phyloP scores from a whole-genome alignment of 73 alveolate species.

The Tetrahymena elliotti region DNA sequence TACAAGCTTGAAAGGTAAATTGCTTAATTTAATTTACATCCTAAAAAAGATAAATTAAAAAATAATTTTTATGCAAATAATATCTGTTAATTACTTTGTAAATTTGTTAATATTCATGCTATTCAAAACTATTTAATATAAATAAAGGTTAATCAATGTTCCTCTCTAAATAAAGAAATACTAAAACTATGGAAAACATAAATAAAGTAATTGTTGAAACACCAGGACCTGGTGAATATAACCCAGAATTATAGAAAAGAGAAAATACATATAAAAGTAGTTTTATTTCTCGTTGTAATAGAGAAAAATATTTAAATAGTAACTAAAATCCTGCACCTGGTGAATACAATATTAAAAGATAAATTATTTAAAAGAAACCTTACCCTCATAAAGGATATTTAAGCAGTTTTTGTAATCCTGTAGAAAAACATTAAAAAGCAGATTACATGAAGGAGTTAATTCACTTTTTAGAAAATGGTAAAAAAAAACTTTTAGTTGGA shows the following conservation, averaged over 20 bases:
- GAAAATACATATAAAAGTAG: slow-evolving; percentile 5
- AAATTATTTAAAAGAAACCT: neutral
- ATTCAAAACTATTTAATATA: no score
- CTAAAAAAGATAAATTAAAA: no score
- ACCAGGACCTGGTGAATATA: slow-evolving; percentile 49
- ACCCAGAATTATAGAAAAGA: neutral
- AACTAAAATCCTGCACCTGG: slow-evolving; percentile 42
- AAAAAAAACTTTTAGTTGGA: neutral
- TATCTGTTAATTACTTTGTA: neutral
- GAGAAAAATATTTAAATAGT: slow-evolving; percentile 15
- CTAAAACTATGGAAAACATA: neutral
- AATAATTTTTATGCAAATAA: neutral
- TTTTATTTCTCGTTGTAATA: slow-evolving; percentile 10
- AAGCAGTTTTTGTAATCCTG: neutral
- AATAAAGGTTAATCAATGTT: neutral
- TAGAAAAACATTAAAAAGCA: neutral
- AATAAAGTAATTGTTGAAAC: slow-evolving; percentile 13
- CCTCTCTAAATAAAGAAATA: neutral
- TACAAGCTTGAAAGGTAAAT: neutral
- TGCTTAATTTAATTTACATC: no score
- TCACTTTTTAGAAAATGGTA: neutral
- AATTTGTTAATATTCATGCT: no score
- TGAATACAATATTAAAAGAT: slow-evolving; percentile 9
- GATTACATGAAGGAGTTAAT: neutral
- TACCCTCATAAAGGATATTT: neutral